Conservation (phyloP, 2,329 filamentous ascomycete species). For the Colletotrichum sublineola region DNA sequence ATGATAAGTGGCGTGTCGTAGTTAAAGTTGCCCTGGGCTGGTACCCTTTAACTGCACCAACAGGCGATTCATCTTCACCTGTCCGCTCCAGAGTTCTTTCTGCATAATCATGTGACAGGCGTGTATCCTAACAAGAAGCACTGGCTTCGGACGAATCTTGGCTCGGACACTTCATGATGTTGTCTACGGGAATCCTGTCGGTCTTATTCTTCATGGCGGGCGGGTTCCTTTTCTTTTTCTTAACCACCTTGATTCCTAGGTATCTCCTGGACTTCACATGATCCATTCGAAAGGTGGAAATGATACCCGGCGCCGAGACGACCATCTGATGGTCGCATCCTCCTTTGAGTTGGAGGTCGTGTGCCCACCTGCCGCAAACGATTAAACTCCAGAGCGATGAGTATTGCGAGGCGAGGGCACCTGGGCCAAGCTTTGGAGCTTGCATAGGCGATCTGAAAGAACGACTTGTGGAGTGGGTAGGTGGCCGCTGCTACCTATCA, state of each 20-base stretch:
- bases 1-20: not conserved
- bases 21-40: not conserved
- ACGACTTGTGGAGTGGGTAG: slow-evolving; percentile 7
- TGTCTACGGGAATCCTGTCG: not conserved
- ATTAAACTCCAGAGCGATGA: not conserved
- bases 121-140: slow-evolving; percentile 1
- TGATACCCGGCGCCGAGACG: not conserved
- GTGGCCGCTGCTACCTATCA: slow-evolving; percentile 15
- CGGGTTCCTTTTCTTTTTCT: not conserved
- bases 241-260: too few relatives aligned
- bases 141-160: slow-evolving; percentile 22
- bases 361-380: slow-evolving; percentile 38
- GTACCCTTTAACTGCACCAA: too few relatives aligned
- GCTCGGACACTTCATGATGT: slow-evolving; percentile 12
- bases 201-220: not conserved
- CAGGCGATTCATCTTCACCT: not conserved
- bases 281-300: not conserved
- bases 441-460: slow-evolving; percentile 6
- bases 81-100: slow-evolving; percentile 25
- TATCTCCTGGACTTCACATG: not conserved
- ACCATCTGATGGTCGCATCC: not conserved
- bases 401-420: slow-evolving; percentile 10
- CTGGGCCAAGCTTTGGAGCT: not conserved
- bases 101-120: slow-evolving; percentile 45
- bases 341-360: slow-evolving; percentile 13